A percentile compares a stretch with the other conserved stretches of the same genome.
Evolutionary conservation across 441 rosid genomes (phyloP).

Genomic region (Hura crepitans): DNA sequence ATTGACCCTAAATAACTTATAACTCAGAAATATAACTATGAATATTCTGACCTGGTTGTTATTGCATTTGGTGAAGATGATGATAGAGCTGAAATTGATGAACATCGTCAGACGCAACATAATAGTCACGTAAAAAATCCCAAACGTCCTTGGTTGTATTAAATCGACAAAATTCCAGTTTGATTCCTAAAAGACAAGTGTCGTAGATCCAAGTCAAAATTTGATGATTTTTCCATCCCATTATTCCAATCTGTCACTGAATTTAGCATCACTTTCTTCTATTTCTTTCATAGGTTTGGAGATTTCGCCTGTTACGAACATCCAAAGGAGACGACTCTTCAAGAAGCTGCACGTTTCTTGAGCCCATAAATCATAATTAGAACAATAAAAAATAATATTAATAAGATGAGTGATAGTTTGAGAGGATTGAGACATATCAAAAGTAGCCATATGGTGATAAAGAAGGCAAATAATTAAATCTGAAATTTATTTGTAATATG

Average conservation of each 20-base stretch:
- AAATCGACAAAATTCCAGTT: background rate
- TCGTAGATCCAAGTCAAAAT: background rate
- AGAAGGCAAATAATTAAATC: too few relatives aligned
- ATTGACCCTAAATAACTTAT: background rate
- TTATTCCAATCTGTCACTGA: background rate
- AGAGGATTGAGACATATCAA: too few relatives aligned
- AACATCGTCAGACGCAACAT: background rate
- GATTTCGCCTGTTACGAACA: too few relatives aligned
- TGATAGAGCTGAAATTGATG: background rate
- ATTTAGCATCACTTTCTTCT: background rate
- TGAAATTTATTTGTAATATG: too few relatives aligned
- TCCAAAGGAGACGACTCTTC: too few relatives aligned
- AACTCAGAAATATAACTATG: background rate
- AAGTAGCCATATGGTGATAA: too few relatives aligned
- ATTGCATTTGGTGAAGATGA: background rate
- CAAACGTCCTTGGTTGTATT: background rate
- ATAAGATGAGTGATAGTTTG: too few relatives aligned
- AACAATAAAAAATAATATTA: too few relatives aligned
- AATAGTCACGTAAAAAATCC: background rate
- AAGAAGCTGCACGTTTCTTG: too few relatives aligned
- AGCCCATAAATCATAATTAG: too few relatives aligned
- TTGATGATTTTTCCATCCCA: background rate
- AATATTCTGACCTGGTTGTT: background rate
- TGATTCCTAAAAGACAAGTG: background rate
- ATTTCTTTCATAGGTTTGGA: background rate